Conservation (phyloP, 257 asterid species). For the Solanum lycopersicoides region DNA sequence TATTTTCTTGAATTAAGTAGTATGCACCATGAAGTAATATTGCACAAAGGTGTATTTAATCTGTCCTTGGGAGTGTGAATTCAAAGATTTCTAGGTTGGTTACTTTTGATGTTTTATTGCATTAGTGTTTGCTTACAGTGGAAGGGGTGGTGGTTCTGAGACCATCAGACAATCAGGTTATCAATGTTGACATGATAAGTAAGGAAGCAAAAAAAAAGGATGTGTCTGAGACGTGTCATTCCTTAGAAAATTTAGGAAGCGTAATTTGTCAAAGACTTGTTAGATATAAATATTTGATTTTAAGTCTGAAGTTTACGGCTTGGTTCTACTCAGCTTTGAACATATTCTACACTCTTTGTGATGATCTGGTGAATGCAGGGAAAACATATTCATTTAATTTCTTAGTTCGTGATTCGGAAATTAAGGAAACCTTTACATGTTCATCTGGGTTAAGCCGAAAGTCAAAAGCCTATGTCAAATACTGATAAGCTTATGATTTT, state of each 20-base stretch:
- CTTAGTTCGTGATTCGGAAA: background rate
- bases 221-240: background rate
- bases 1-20: background rate
- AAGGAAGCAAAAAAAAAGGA: background rate
- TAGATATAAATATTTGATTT: background rate
- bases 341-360: background rate
- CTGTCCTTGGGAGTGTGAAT: background rate
- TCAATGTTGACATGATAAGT: background rate
- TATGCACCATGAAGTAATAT: no score
- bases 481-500: background rate
- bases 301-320: background rate
- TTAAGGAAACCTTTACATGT: background rate
- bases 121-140: background rate
- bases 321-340: background rate
- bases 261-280: background rate
- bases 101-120: background rate
- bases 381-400: background rate
- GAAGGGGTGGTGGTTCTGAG: background rate
- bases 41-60: background rate
- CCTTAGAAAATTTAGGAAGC: background rate
- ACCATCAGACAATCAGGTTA: background rate
- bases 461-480: background rate
- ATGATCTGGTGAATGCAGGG: background rate
- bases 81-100: background rate
- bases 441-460: background rate